Evolutionary conservation across 2,329 filamentous ascomycete genomes (phyloP).

Genomic region (Trichoderma sp.): DNA sequence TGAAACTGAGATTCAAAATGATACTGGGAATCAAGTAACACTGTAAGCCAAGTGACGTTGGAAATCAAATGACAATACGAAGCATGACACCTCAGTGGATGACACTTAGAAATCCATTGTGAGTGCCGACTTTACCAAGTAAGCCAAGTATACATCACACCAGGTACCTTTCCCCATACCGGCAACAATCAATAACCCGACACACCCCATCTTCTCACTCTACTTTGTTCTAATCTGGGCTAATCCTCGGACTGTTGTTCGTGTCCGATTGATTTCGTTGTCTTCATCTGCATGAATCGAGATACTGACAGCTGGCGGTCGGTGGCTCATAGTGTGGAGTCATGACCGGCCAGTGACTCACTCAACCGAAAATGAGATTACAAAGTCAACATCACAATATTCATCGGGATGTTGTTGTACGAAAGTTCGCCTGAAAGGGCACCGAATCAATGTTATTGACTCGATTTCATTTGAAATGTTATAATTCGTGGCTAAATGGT

Average conservation of each 20-base stretch:
- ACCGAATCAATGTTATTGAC: not conserved
- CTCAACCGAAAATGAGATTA: constrained; percentile 5
- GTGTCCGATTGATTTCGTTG: not conserved
- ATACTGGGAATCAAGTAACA: not conserved
- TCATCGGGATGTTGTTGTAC: not conserved
- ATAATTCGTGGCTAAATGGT: not conserved
- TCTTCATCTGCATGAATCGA: not conserved
- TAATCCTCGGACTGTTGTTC: not conserved
- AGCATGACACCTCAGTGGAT: not conserved
- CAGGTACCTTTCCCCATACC: not conserved
- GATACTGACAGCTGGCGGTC: not conserved
- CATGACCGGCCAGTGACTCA: constrained; percentile 11
- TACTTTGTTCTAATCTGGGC: not conserved
- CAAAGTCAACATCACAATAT: not conserved
- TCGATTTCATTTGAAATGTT: not conserved
- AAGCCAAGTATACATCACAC: not conserved
- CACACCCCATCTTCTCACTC: not conserved
- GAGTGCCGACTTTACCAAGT: not conserved
- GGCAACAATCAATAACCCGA: not conserved
- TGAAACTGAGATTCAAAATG: not conserved
- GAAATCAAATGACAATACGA: not conserved
- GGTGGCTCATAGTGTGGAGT: constrained; percentile 12
- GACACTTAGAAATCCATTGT: not conserved
- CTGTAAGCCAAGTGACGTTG: not conserved
- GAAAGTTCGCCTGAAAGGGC: not conserved